Conservation (phyloP, 257 asterid genomes). For the Solanum bulbocastanum region DNA sequence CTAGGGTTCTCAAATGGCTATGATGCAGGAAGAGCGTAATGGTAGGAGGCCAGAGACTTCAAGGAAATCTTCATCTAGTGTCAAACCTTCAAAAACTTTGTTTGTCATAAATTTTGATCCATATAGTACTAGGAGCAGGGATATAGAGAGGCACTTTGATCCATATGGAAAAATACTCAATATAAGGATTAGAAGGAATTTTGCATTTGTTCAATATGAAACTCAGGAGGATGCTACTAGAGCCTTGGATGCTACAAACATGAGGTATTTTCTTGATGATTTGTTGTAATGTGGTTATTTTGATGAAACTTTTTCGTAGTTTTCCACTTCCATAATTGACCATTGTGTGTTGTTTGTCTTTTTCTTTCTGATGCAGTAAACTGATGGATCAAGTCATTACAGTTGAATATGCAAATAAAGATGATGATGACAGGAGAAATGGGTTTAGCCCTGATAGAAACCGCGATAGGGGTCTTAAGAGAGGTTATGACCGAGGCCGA, state of each 20-base stretch:
- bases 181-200: constrained; percentile 69
- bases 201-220: constrained; percentile 75
- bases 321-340: neutral
- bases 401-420: constrained; percentile 66
- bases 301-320: neutral
- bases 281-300: neutral
- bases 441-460: constrained; percentile 56
- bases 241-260: constrained; percentile 72
- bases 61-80: constrained; percentile 37
- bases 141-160: constrained; percentile 73
- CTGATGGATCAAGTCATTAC: constrained; percentile 63
- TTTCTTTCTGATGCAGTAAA: constrained; percentile 34
- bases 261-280: constrained; percentile 31
- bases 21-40: constrained; percentile 61
- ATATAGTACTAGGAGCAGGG: constrained; percentile 55
- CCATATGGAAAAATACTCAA: constrained; percentile 60
- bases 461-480: constrained; percentile 56
- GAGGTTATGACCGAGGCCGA: constrained; percentile 49
- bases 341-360: neutral
- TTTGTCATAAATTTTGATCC: constrained; percentile 89
- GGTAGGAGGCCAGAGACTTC: constrained; percentile 40
- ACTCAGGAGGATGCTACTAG: constrained; percentile 61
- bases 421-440: constrained; percentile 58
- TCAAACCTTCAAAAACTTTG: constrained; percentile 56
- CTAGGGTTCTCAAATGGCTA: neutral